These are phyloP conservation scores for Piromyces sp. DNA, from an alignment of 192 early-diverging fungal genomes.

Conservation along the genomic window DNA sequence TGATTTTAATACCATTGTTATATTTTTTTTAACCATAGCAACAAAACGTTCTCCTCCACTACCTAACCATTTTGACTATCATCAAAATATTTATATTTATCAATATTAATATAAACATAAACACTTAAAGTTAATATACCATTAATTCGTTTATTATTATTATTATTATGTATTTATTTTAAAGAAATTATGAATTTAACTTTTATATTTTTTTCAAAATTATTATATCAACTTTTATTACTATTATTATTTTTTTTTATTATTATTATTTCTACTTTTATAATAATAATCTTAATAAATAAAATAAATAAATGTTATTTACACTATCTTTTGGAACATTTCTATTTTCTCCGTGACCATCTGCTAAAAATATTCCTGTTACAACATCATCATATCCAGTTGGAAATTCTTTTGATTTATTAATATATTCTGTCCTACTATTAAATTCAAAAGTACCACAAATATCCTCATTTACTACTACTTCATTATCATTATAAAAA, in stretches of 20 bases:
- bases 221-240: too few relatives aligned
- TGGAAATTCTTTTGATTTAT: background rate
- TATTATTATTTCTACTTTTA: too few relatives aligned
- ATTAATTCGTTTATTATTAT: too few relatives aligned
- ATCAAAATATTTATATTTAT: background rate
- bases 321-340: background rate
- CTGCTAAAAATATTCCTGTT: background rate
- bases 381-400: background rate
- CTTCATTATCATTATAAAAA: background rate
- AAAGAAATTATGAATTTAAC: too few relatives aligned
- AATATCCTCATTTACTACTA: background rate
- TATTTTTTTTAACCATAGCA: background rate
- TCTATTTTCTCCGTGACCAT: background rate
- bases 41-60: background rate
- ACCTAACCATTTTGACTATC: background rate
- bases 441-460: background rate
- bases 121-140: too few relatives aligned
- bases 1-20: background rate
- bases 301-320: too few relatives aligned
- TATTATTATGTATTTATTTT: too few relatives aligned
- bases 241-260: too few relatives aligned
- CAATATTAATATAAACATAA: too few relatives aligned
- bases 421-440: background rate
- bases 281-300: too few relatives aligned
- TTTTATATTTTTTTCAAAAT: too few relatives aligned